These are phyloP conservation scores for Jimgerdemannia lactiflua DNA, from an alignment of 192 early-diverging fungal species.

Conservation along the genomic window DNA sequence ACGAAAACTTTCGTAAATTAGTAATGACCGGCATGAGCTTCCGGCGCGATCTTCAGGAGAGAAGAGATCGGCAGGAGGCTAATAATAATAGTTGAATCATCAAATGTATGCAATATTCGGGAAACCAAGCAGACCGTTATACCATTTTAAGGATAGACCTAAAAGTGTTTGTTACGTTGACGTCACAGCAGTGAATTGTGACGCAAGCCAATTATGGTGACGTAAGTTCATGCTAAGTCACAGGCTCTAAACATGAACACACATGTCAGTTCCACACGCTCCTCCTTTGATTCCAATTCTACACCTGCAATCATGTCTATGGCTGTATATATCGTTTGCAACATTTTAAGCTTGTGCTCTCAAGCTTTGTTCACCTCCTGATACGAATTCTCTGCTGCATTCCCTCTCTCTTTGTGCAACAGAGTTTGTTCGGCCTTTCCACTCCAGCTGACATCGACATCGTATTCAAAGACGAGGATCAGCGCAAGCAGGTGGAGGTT, in stretches of 20 bases:
- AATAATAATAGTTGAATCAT: background rate
- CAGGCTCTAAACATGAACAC: too few species aligned
- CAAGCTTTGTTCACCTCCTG: background rate
- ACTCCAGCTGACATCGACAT: conserved; percentile 88
- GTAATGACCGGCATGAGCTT: conserved; percentile 41
- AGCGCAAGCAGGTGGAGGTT: conserved; percentile 91
- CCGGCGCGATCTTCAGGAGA: conserved; percentile 31
- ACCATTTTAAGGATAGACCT: too few species aligned
- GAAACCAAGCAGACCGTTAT: too few species aligned
- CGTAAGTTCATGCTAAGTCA: too few species aligned
- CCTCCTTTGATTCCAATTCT: too few species aligned
- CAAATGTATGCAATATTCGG: too few species aligned
- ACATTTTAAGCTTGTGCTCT: background rate
- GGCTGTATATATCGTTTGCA: background rate
- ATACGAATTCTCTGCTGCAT: background rate
- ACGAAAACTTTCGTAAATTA: conserved; percentile 38
- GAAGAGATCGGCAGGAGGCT: background rate
- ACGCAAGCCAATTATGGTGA: too few species aligned
- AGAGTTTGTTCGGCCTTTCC: conserved; percentile 79
- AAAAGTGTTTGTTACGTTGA: too few species aligned
- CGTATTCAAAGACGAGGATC: conserved; percentile 77
- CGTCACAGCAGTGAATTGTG: too few species aligned
- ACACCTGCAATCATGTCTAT: background rate
- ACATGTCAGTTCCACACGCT: too few species aligned
- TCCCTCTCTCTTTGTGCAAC: background rate